Percentiles rank a stretch among this genome's conserved stretches.
phyloP scores from a whole-genome alignment of 1,139 yeast species.

The Yamadazyma triangularis region DNA sequence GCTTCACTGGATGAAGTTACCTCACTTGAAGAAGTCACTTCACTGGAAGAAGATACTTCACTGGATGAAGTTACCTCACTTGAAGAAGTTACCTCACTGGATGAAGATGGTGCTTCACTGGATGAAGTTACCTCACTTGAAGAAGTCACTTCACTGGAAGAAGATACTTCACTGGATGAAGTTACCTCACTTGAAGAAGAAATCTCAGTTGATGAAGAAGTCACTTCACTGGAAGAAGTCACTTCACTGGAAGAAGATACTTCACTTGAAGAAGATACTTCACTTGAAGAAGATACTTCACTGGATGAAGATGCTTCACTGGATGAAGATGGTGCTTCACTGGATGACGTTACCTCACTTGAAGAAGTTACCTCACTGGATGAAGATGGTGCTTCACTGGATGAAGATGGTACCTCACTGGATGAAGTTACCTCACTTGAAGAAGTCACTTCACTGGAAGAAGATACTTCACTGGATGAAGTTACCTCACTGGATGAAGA shows the following conservation, averaged over 20 bases:
- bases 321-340: slow-evolving; percentile 1
- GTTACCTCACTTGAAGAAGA: background rate
- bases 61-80: too few species aligned
- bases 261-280: background rate
- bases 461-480: slow-evolving; percentile 2
- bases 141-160: slow-evolving; percentile 4
- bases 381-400: slow-evolving; percentile 1
- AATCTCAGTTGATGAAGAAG: background rate
- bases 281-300: slow-evolving; percentile 3
- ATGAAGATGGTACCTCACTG: slow-evolving; percentile 1
- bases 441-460: slow-evolving; percentile 1
- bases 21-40: slow-evolving; percentile 4
- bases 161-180: background rate
- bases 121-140: slow-evolving; percentile 5
- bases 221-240: background rate
- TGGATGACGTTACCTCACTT: slow-evolving; percentile 1
- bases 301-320: slow-evolving; percentile 2
- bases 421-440: slow-evolving; percentile 1
- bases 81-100: too few species aligned
- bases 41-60: too few species aligned
- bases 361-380: slow-evolving; percentile 2
- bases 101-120: slow-evolving; percentile 7
- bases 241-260: background rate
- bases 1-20: slow-evolving; percentile 3
- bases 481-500: background rate